phyloP scores from a whole-genome alignment of 2,329 filamentous ascomycete genomes.

The Apiospora phragmitis region DNA sequence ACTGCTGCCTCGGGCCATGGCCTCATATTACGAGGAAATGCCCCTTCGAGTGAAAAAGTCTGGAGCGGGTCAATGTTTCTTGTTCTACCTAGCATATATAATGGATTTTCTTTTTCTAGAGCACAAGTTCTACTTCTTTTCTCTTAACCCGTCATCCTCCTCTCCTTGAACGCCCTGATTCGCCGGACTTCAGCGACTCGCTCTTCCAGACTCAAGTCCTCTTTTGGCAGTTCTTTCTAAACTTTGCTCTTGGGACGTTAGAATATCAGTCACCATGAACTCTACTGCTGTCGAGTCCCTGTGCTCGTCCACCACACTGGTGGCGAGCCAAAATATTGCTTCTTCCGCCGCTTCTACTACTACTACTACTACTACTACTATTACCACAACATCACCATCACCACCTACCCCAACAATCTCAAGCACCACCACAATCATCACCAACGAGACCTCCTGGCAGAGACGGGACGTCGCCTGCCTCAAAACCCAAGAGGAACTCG shows the following conservation, averaged over 20 bases:
- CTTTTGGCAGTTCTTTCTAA: neutral
- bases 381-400: neutral
- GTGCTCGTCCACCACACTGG: neutral
- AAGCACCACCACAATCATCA: too few relatives aligned
- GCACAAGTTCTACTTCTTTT: neutral
- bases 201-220: neutral
- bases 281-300: neutral
- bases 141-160: neutral
- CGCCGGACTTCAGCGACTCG: neutral
- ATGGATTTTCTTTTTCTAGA: neutral
- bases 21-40: neutral
- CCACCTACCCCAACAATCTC: too few relatives aligned
- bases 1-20: neutral
- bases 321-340: neutral
- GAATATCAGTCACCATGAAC: neutral
- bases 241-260: neutral
- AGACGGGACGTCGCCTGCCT: slow-evolving; percentile 32
- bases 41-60: neutral
- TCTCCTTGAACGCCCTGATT: neutral
- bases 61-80: too few relatives aligned
- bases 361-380: neutral
- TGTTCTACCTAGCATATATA: too few relatives aligned
- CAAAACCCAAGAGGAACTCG: slow-evolving; percentile 20
- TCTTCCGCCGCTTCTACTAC: neutral
- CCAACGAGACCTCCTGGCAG: neutral